Evolutionary conservation across 225 moss, liverwort and hornwort species (phyloP).

Genomic region (Physcomitrellopsis africana): DNA sequence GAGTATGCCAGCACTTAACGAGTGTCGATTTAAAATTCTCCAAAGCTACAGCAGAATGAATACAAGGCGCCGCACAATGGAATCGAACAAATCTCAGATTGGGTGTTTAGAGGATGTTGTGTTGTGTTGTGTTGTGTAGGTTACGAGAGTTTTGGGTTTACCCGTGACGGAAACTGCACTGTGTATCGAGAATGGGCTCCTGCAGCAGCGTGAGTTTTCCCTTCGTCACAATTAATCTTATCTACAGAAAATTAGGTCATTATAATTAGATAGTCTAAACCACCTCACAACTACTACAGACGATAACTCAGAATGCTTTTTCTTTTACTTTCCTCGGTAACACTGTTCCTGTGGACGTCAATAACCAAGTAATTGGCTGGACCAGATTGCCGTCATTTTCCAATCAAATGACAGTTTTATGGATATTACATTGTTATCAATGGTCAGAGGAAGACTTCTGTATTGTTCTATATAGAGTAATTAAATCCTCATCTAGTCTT

Average conservation of each 20-base stretch:
- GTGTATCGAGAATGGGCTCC: slow-evolving; percentile 89
- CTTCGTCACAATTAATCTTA: not conserved
- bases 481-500: not conserved
- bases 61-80: not conserved
- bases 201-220: slow-evolving; percentile 69
- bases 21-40: not conserved
- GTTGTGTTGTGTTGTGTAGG: slow-evolving; percentile 31
- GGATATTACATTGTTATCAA: not conserved
- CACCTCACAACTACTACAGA: not conserved
- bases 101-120: slow-evolving; percentile 1
- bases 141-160: slow-evolving; percentile 72
- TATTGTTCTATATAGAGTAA: not conserved
- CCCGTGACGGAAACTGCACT: slow-evolving; percentile 56
- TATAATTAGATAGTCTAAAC: no score
- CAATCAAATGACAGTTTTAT: not conserved
- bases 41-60: not conserved
- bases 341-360: not conserved
- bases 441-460: not conserved
- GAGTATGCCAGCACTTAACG: not conserved
- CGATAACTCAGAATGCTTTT: not conserved
- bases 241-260: not conserved
- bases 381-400: not conserved
- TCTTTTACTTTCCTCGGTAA: not conserved
- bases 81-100: not conserved
- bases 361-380: not conserved